Base-by-base conservation (phyloP, 345 rosid genomes). In the Raphanus sativus region DNA sequence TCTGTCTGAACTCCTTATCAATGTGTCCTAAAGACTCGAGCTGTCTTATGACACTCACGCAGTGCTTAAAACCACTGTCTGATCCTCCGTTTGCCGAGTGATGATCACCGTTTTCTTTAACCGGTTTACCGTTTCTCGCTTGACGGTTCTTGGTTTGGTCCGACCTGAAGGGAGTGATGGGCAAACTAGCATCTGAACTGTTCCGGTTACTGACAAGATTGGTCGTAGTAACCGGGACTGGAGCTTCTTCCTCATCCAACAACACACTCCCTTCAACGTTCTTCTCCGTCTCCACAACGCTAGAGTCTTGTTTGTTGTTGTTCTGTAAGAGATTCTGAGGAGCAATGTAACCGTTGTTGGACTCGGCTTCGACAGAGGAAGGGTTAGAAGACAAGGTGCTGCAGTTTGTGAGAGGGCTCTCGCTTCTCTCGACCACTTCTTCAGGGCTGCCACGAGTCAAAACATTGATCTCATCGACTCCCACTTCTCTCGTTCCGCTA, bases 301-400 rank as follows among this genome's bases (percentile, higher is more conserved):
- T 11, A 12, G 52, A 42, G 12, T 12, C 52, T 42, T 42, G 52
- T 21, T 21, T 21, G 21, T 45, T 45, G 52, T 45, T 38, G 42
- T 38, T 9, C 42, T 38, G 42, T 38, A 38, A 38, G 42, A 38
- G 52, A 45, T 74, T 79, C 38, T 62, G 65, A 9, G 74, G 78
- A 34, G 5, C 71, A 42, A 74, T 74, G 62, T 74, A 75, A 15
- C 26, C 76, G 67, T 89, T 89, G 77, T 92, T 92, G 52, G 91
- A 87, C 74, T 95, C 98, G 71, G 92, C 98, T 84, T 95, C 97
- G 62, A 92, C 94, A 0, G 99, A 92, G 1, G 98, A 91, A 34
- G 97, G 96, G 81, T 85, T 91, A 40, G 82, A 79, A 65, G 82
- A 80, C 58, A 92, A 85, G 73, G 91, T 90, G 81, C 98, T 94